phyloP scores from a whole-genome alignment of 495 filamentous ascomycete genomes.

The Neurospora discreta region DNA sequence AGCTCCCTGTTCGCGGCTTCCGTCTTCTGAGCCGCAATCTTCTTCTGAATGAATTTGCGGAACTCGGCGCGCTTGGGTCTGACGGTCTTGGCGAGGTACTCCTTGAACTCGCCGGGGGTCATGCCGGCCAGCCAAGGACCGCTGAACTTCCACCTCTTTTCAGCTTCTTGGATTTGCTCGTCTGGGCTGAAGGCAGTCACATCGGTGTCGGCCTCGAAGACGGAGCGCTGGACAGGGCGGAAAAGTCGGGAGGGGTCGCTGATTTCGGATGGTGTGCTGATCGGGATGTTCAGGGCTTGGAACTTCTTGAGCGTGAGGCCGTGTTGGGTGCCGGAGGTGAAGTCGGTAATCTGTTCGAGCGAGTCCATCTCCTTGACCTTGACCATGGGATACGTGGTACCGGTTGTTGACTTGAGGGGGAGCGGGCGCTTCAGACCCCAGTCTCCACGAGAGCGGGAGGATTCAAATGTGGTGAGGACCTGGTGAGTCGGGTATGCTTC shows the following conservation, averaged over 20 bases:
- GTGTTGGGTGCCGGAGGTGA: constrained; percentile 73
- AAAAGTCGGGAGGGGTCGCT: constrained; percentile 7
- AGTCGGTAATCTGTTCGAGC: constrained; percentile 85
- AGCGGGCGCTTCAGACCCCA: constrained; percentile 91
- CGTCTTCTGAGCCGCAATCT: constrained; percentile 33
- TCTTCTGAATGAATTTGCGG: constrained; percentile 43
- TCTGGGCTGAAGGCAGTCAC: constrained; percentile 29
- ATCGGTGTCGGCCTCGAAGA: constrained; percentile 49
- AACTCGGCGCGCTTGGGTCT: constrained; percentile 51
- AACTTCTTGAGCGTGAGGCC: constrained; percentile 74
- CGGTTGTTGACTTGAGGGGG: constrained; percentile 61
- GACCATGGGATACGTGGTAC: constrained; percentile 57
- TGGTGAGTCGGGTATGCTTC: constrained; percentile 70
- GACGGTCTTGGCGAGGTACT: constrained; percentile 52
- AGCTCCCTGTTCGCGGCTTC: constrained; percentile 18
- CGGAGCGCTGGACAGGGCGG: constrained; percentile 23
- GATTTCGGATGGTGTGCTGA: constrained; percentile 38
- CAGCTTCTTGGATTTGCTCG: constrained; percentile 16
- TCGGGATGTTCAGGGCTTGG: constrained; percentile 51
- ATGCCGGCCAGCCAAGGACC: constrained; percentile 79
- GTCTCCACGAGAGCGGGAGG: constrained; percentile 69
- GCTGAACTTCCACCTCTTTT: constrained; percentile 56
- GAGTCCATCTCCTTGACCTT: constrained; percentile 69
- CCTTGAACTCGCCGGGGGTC: constrained; percentile 58
- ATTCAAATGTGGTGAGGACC: constrained; percentile 66